A percentile compares a stretch with the other conserved stretches of the same genome.
Conservation (phyloP, 2,329 filamentous ascomycete species). For the Beauveria australis region DNA sequence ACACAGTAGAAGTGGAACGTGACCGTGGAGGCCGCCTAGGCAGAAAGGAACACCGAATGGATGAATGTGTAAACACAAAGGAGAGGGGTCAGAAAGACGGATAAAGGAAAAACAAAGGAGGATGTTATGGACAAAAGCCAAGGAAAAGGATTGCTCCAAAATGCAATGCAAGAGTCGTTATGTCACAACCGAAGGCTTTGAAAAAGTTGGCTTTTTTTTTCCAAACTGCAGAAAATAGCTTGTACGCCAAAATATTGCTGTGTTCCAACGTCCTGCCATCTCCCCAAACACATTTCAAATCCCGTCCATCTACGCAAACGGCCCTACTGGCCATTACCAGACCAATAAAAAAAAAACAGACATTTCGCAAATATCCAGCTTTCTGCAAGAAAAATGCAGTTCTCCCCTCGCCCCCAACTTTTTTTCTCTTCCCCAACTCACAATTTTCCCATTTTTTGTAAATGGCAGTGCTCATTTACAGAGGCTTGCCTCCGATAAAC, state of each 20-base stretch:
- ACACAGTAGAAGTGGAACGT: too few relatives aligned
- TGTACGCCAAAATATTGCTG: neutral
- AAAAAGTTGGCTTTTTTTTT: neutral
- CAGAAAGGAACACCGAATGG: too few relatives aligned
- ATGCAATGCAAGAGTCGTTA: too few relatives aligned
- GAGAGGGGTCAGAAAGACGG: too few relatives aligned
- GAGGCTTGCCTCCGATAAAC: constrained; percentile 79
- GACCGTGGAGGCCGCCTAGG: too few relatives aligned
- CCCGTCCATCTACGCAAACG: neutral
- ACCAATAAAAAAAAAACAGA: neutral
- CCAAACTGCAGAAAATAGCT: neutral
- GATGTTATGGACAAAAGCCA: too few relatives aligned
- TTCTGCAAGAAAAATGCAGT: neutral
- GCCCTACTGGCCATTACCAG: neutral
- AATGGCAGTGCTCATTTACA: constrained; percentile 40
- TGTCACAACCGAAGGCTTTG: neutral
- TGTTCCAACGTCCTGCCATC: neutral
- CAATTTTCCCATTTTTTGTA: neutral
- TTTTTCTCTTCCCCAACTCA: neutral
- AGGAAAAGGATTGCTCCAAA: too few relatives aligned
- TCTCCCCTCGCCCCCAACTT: neutral
- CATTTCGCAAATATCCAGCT: neutral
- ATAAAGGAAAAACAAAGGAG: too few relatives aligned
- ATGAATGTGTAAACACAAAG: too few relatives aligned
- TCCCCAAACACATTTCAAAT: neutral